phyloP scores from a whole-genome alignment of 148 eudicot genomes.

The Rhododendron ovatum region DNA sequence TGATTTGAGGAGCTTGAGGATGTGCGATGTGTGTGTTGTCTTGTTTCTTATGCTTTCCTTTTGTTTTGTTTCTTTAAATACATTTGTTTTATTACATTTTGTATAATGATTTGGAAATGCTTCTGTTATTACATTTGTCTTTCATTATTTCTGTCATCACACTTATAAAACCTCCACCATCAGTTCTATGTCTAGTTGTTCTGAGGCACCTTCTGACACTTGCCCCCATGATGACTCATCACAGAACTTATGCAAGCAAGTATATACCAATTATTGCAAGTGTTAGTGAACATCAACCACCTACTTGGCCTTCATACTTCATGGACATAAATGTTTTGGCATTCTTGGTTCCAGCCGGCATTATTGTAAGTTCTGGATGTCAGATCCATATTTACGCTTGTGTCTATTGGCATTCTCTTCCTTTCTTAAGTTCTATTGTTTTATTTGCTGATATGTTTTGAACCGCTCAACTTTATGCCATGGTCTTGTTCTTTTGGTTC shows the following conservation, averaged over 20 bases:
- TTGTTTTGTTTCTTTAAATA: background rate
- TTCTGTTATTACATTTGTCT: background rate
- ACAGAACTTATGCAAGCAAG: constrained; percentile 98
- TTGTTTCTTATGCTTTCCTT: background rate
- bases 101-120: background rate
- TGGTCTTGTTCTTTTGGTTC: constrained; percentile 17
- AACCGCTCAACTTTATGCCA: background rate
- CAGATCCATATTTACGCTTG: background rate
- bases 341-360: constrained; percentile 98
- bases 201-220: constrained; percentile 8
- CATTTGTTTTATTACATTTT: too few species aligned
- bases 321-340: constrained; percentile 99
- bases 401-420: background rate
- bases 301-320: constrained; percentile 99
- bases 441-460: constrained; percentile 5
- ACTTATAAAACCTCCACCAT: background rate
- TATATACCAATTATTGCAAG: constrained; percentile 98
- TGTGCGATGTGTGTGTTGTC: background rate
- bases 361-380: constrained; percentile 62
- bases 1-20: background rate
- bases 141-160: background rate
- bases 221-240: constrained; percentile 9
- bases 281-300: constrained; percentile 99
- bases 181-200: background rate
- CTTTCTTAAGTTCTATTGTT: background rate